phyloP scores from a whole-genome alignment of 805 yeast species.

The Hanseniaspora lachancei region DNA sequence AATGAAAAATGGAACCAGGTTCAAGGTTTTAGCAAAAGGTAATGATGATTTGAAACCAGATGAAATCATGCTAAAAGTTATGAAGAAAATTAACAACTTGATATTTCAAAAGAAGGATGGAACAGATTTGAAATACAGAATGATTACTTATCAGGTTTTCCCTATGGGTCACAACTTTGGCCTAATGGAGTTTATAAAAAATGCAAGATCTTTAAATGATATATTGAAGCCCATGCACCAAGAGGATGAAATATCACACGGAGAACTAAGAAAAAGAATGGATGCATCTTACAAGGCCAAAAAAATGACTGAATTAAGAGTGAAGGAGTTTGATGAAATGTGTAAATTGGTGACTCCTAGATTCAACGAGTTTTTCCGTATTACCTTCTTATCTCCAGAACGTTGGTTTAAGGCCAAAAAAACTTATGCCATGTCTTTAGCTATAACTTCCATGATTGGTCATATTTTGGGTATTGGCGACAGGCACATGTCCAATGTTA shows the following conservation, averaged over 20 bases:
- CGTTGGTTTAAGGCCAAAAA: constrained; percentile 60
- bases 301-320: constrained; percentile 32
- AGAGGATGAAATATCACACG: constrained; percentile 36
- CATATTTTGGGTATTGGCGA: constrained; percentile 87
- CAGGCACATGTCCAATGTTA: constrained; percentile 80
- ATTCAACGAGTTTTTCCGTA: constrained; percentile 56
- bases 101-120: constrained; percentile 31
- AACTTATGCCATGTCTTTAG: constrained; percentile 62
- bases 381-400: constrained; percentile 51
- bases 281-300: constrained; percentile 36
- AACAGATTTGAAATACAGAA: constrained; percentile 39
- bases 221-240: constrained; percentile 53
- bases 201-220: constrained; percentile 60
- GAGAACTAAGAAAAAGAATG: constrained; percentile 54
- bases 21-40: constrained; percentile 59
- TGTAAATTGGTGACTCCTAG: constrained; percentile 46
- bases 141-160: constrained; percentile 77
- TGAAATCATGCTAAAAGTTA: constrained; percentile 95
- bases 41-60: constrained; percentile 91
- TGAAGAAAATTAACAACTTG: constrained; percentile 66
- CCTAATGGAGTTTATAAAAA: constrained; percentile 73
- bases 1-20: constrained; percentile 45
- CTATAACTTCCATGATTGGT: constrained; percentile 77
- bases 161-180: constrained; percentile 86
- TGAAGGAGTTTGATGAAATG: constrained; percentile 37